Evolutionary conservation across 805 yeast species (phyloP).

Genomic region (Nakazawaea ernobii): DNA sequence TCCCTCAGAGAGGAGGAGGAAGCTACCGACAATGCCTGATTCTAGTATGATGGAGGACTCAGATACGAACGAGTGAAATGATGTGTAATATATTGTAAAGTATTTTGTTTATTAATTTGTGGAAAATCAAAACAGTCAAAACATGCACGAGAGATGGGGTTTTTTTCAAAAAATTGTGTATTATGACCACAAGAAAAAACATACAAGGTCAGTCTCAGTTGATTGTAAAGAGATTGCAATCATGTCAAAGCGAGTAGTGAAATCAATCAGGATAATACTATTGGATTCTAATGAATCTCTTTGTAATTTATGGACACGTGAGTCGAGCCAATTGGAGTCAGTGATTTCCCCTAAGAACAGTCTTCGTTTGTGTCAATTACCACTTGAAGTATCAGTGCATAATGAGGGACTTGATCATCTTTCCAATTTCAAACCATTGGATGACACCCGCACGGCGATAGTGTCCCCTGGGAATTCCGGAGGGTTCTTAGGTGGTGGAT

Average conservation of each 20-base stretch:
- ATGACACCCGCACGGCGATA: slow-evolving; percentile 22
- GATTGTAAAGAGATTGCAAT: not conserved
- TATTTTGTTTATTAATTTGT: too few species aligned
- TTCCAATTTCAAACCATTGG: slow-evolving; percentile 8
- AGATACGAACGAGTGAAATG: not conserved
- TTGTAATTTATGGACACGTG: slow-evolving; percentile 17
- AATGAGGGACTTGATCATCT: slow-evolving; percentile 15
- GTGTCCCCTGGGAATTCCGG: slow-evolving; percentile 49
- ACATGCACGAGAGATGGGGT: too few species aligned
- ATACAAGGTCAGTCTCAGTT: too few species aligned
- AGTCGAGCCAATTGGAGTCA: slow-evolving; percentile 13
- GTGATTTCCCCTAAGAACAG: slow-evolving; percentile 1
- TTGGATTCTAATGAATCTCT: slow-evolving; percentile 17
- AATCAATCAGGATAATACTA: slow-evolving; percentile 15
- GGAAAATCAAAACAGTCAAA: too few species aligned
- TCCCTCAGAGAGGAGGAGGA: not conserved
- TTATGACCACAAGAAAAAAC: not conserved
- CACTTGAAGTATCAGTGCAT: slow-evolving; percentile 16
- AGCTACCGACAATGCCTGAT: slow-evolving; percentile 1
- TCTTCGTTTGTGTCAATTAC: slow-evolving; percentile 16
- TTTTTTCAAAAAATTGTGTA: too few species aligned
- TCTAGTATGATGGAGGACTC: slow-evolving; percentile 6
- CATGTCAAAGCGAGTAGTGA: not conserved
- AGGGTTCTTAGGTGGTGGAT: slow-evolving; percentile 48
- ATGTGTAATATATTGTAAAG: too few species aligned